Evolutionary conservation across 2,329 filamentous ascomycete species (phyloP).

Genomic region (Chaetomium sp.): DNA sequence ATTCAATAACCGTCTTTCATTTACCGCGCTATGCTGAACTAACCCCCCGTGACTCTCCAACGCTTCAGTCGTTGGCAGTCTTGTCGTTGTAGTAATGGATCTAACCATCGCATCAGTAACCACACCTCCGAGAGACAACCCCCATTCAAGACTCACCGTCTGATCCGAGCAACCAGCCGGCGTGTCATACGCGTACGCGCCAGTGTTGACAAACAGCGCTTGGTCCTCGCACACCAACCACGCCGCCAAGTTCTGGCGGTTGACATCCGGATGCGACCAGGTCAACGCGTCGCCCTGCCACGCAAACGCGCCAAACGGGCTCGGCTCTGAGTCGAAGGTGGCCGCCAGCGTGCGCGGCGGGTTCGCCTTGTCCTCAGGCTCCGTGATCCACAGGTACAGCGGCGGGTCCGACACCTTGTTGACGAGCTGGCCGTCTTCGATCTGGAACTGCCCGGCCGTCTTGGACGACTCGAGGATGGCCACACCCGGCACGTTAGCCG

Average conservation of each 20-base stretch:
- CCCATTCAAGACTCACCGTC: constrained; percentile 38
- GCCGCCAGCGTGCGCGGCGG: constrained; percentile 44
- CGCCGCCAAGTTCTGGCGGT: constrained; percentile 48
- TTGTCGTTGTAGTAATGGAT: constrained; percentile 26
- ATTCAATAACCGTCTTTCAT: background rate
- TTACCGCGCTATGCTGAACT: background rate
- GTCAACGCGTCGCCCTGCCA: constrained; percentile 53
- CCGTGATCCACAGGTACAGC: constrained; percentile 43
- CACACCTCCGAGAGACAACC: background rate
- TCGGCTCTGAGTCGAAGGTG: constrained; percentile 44
- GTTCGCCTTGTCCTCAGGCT: constrained; percentile 34
- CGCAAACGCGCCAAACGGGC: constrained; percentile 49
- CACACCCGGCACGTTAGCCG: constrained; percentile 36
- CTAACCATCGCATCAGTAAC: constrained; percentile 6
- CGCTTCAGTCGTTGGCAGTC: constrained; percentile 22
- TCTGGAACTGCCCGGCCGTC: constrained; percentile 52
- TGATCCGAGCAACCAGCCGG: constrained; percentile 52
- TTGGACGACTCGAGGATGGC: constrained; percentile 46
- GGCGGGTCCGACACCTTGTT: constrained; percentile 38
- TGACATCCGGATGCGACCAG: constrained; percentile 44
- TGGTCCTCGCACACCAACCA: constrained; percentile 53
- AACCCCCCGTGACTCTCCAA: background rate
- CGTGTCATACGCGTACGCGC: constrained; percentile 52
- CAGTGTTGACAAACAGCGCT: constrained; percentile 51
- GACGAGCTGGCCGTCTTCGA: constrained; percentile 49